Conservation (phyloP, 495 filamentous ascomycete species). For the Emericellopsis terricola region DNA sequence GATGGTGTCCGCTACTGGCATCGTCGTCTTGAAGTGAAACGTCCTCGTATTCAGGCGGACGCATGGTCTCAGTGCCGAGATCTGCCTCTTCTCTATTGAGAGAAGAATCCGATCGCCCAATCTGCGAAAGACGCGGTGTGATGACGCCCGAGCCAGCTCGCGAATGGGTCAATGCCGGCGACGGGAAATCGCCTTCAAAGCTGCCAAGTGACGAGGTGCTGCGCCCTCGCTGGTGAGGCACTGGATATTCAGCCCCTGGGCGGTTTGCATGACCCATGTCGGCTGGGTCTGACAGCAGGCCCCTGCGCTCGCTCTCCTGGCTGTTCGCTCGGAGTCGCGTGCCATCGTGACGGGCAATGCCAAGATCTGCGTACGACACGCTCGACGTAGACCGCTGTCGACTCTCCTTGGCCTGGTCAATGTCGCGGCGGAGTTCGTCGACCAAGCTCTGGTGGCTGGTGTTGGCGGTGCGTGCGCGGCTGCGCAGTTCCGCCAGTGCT, state of each 20-base stretch:
- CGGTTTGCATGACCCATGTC: constrained; percentile 23
- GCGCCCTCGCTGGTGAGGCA: constrained; percentile 19
- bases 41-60: constrained; percentile 36
- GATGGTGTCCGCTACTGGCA: constrained; percentile 11
- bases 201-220: constrained; percentile 27
- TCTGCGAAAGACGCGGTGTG: constrained; percentile 12
- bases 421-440: constrained; percentile 42
- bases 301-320: constrained; percentile 54
- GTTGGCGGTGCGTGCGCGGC: constrained; percentile 18
- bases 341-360: constrained; percentile 77
- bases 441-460: constrained; percentile 15
- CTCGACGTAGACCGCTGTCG: constrained; percentile 61
- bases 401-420: constrained; percentile 41
- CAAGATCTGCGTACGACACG: constrained; percentile 74
- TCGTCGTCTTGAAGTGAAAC: constrained; percentile 27
- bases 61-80: constrained; percentile 28
- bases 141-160: constrained; percentile 19
- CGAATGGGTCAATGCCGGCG: constrained; percentile 7
- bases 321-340: constrained; percentile 70
- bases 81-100: constrained; percentile 26
- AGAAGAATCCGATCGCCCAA: constrained; percentile 14
- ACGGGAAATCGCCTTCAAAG: constrained; percentile 22
- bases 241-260: constrained; percentile 3
- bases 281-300: constrained; percentile 54
- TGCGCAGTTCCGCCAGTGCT: constrained; percentile 41